Percentiles rank a stretch among this genome's conserved stretches.
Conservation (phyloP, 176 grass and related monocot genomes). For the Thinopyrum elongatum region DNA sequence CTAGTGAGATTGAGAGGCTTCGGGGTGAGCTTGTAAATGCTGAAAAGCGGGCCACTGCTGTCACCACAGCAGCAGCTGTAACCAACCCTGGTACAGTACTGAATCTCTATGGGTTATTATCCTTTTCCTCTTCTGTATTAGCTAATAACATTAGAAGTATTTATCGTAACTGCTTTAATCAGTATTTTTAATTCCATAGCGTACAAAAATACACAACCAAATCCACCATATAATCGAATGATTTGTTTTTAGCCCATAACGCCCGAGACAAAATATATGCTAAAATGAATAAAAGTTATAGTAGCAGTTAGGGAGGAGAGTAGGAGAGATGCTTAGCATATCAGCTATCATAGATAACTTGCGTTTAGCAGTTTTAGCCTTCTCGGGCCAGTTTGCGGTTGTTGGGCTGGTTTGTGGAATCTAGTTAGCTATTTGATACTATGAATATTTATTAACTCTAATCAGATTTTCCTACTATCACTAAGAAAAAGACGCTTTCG, state of each 20-base stretch:
- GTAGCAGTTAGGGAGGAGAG: neutral
- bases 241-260: neutral
- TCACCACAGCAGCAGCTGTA: slow-evolving; percentile 45
- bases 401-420: neutral
- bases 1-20: slow-evolving; percentile 83
- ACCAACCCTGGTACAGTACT: slow-evolving; percentile 65
- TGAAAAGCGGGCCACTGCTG: slow-evolving; percentile 50
- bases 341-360: slow-evolving; percentile 11
- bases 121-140: slow-evolving; percentile 17
- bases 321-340: neutral
- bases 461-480: slow-evolving; percentile 2
- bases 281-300: neutral
- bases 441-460: neutral
- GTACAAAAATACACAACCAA: neutral
- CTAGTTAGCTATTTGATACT: neutral
- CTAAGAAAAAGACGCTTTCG: neutral
- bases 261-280: neutral
- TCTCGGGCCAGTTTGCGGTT: neutral
- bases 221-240: neutral
- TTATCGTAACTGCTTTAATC: neutral
- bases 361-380: slow-evolving; percentile 6
- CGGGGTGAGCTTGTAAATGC: slow-evolving; percentile 70
- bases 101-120: slow-evolving; percentile 3
- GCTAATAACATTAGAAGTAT: neutral
- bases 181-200: neutral